Conservation (phyloP, 352 stramenopile species). For the Pythium chondricola region DNA sequence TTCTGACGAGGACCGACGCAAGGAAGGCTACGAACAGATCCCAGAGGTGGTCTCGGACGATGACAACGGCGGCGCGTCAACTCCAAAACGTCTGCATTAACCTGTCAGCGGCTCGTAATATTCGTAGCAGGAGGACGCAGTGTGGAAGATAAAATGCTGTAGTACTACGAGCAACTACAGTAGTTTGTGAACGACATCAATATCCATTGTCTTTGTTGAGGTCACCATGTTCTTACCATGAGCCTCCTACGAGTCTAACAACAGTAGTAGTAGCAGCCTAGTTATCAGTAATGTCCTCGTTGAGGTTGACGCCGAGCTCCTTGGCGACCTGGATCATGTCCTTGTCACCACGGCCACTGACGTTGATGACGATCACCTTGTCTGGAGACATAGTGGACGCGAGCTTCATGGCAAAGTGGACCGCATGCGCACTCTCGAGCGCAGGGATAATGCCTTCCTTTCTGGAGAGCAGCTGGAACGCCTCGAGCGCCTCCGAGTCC, state of each 20-base stretch:
- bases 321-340: conserved; percentile 98
- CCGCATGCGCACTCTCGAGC: conserved; percentile 94
- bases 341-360: conserved; percentile 98
- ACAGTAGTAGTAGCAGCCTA: too few relatives aligned
- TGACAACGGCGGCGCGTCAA: conserved; percentile 18
- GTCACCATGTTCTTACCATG: too few relatives aligned
- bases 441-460: conserved; percentile 98
- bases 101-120: not conserved
- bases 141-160: not conserved
- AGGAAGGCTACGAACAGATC: conserved; percentile 75
- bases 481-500: conserved; percentile 95
- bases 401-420: conserved; percentile 93
- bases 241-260: too few relatives aligned
- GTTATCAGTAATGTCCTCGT: conserved; percentile 79
- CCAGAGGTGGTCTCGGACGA: conserved; percentile 62
- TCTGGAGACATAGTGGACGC: conserved; percentile 82
- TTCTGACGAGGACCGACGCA: conserved; percentile 52
- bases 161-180: not conserved
- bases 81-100: conserved; percentile 21
- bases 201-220: too few relatives aligned
- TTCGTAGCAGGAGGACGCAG: not conserved
- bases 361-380: conserved; percentile 96
- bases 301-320: conserved; percentile 91
- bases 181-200: too few relatives aligned
- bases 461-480: conserved; percentile 93